phyloP scores from a whole-genome alignment of 2,329 filamentous ascomycete species.

The Arthrobotrys sphaeroides region DNA sequence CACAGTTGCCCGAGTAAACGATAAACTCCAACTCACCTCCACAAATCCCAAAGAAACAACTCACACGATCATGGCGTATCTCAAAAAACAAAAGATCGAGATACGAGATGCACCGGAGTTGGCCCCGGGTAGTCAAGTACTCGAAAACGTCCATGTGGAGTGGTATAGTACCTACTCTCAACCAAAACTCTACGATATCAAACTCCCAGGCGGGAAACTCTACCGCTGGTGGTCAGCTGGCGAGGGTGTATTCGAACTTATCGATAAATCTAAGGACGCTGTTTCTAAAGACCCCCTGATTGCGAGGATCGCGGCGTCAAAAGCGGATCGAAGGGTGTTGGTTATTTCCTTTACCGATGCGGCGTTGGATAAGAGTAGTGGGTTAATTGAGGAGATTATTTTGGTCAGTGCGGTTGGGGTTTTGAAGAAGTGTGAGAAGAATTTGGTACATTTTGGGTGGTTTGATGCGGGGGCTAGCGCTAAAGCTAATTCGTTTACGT shows the following conservation, averaged over 20 bases:
- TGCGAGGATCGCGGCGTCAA: background rate
- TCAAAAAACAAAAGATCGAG: constrained; percentile 41
- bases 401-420: constrained; percentile 25
- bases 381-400: constrained; percentile 10
- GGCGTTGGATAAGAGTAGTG: background rate
- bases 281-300: background rate
- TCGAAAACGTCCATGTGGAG: constrained; percentile 12
- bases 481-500: background rate
- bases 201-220: constrained; percentile 6
- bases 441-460: constrained; percentile 16
- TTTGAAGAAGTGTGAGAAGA: constrained; percentile 39
- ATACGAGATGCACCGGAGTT: constrained; percentile 10
- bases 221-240: constrained; percentile 21
- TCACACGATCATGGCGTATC: constrained; percentile 26
- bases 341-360: constrained; percentile 4
- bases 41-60: background rate
- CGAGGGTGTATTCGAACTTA: background rate
- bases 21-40: constrained; percentile 26
- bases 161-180: constrained; percentile 23
- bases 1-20: constrained; percentile 20
- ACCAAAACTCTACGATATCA: constrained; percentile 27
- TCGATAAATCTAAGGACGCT: constrained; percentile 23
- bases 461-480: constrained; percentile 2
- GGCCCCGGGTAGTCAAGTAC: background rate
- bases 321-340: background rate